Evolutionary conservation across 768 basidiomycete species (phyloP).

Genomic region (Dacryopinax spathularia): DNA sequence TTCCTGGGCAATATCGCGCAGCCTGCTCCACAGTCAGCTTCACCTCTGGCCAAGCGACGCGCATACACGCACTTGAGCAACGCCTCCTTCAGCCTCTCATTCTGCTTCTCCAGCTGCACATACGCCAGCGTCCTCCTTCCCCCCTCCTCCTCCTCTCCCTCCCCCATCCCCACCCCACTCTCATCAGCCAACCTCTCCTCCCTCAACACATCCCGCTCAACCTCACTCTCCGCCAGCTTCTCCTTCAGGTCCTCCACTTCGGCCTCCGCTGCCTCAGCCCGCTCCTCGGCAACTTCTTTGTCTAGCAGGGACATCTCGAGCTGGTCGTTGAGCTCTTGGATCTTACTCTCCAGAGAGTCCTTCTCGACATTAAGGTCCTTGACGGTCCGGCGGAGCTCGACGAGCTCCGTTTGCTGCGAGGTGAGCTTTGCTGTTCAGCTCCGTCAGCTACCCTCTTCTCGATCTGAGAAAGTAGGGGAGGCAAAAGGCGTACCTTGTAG

Average conservation of each 20-base stretch:
- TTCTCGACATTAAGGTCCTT: conserved; percentile 59
- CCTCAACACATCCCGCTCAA: conserved; percentile 69
- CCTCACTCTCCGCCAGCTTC: conserved; percentile 58
- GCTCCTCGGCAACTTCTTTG: conserved; percentile 92
- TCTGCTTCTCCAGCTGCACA: conserved; percentile 90
- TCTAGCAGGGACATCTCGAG: conserved; percentile 91
- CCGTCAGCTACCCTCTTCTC: neutral
- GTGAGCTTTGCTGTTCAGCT: conserved; percentile 52
- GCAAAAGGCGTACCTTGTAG: conserved; percentile 36
- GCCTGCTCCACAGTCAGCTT: conserved; percentile 27
- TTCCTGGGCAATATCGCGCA: conserved; percentile 80
- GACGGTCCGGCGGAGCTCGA: conserved; percentile 56
- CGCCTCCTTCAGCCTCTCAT: conserved; percentile 89
- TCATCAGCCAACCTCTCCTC: conserved; percentile 25
- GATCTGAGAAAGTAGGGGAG: neutral
- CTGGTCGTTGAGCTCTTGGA: conserved; percentile 73
- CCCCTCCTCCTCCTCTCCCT: conserved; percentile 20
- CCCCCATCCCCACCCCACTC: conserved; percentile 7
- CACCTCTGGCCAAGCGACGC: neutral
- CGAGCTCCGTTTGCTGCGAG: conserved; percentile 65
- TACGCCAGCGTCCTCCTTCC: conserved; percentile 36
- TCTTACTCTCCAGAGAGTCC: conserved; percentile 52
- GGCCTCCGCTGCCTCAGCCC: conserved; percentile 60
- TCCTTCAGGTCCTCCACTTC: conserved; percentile 73
- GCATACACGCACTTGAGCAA: conserved; percentile 49